Evolutionary conservation across 192 early-diverging fungal genomes (phyloP).

Genomic region (Backusella psychrophila): DNA sequence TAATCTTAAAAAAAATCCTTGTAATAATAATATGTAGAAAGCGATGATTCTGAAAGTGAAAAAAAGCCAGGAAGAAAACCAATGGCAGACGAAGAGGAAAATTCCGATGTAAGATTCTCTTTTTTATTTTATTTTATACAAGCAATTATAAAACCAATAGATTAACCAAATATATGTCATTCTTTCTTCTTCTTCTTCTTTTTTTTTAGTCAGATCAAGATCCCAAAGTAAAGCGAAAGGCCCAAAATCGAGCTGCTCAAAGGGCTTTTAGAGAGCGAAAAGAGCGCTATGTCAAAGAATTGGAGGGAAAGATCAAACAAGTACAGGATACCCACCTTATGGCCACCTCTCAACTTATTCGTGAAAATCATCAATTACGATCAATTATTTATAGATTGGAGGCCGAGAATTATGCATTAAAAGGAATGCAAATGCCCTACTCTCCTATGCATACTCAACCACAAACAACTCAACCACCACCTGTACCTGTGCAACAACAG

Average conservation of each 20-base stretch:
- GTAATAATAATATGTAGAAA: not conserved
- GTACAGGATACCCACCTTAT: slow-evolving; percentile 54
- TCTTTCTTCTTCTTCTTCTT: not conserved
- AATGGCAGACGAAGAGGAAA: slow-evolving; percentile 1
- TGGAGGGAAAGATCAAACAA: slow-evolving; percentile 75
- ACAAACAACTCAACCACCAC: not conserved
- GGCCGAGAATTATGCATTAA: slow-evolving; percentile 54
- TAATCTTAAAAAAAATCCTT: not conserved
- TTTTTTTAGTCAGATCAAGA: slow-evolving; percentile 24
- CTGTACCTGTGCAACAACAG: not conserved
- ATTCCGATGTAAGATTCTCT: slow-evolving; percentile 9
- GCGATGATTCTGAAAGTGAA: not conserved
- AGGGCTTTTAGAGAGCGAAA: slow-evolving; percentile 69
- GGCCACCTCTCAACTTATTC: slow-evolving; percentile 40
- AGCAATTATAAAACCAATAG: not conserved
- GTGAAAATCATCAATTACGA: slow-evolving; percentile 53
- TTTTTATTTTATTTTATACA: not conserved
- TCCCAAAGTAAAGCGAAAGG: slow-evolving; percentile 35
- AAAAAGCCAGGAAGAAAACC: slow-evolving; percentile 12
- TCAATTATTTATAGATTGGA: slow-evolving; percentile 52
- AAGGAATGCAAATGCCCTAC: slow-evolving; percentile 28
- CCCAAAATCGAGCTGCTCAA: slow-evolving; percentile 39
- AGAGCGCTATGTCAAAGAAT: slow-evolving; percentile 76
- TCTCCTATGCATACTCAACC: not conserved
- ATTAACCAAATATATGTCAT: not conserved